Evolutionary conservation across 2,329 filamentous ascomycete genomes (phyloP).

Genomic region (Mycogone perniciosa): DNA sequence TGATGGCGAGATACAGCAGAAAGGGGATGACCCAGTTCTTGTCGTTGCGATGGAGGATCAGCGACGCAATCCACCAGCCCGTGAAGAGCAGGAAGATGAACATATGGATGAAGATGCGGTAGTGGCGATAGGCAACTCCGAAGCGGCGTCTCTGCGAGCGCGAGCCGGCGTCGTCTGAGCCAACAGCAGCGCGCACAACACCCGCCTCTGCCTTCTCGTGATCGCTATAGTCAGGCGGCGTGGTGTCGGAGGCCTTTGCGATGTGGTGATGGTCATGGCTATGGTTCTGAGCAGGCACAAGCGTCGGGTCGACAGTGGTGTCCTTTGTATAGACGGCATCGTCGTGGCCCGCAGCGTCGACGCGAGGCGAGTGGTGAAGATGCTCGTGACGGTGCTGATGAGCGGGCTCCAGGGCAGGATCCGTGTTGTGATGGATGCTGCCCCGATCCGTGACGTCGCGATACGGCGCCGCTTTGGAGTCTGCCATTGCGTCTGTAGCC

Average conservation of each 20-base stretch:
- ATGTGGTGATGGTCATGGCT: slow-evolving; percentile 30
- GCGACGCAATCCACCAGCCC: slow-evolving; percentile 69
- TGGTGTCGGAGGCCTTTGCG: slow-evolving; percentile 19
- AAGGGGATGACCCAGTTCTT: slow-evolving; percentile 81
- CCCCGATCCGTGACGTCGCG: slow-evolving; percentile 2
- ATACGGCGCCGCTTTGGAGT: slow-evolving; percentile 5
- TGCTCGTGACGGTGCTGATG: slow-evolving; percentile 41
- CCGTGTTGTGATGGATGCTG: slow-evolving; percentile 22
- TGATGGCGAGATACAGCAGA: slow-evolving; percentile 69
- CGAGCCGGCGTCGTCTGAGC: slow-evolving; percentile 18
- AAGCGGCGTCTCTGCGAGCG: slow-evolving; percentile 16
- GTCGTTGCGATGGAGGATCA: slow-evolving; percentile 65
- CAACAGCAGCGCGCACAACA: slow-evolving; percentile 25
- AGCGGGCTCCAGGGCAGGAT: slow-evolving; percentile 30
- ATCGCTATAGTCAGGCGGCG: slow-evolving; percentile 34
- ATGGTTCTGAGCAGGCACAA: slow-evolving; percentile 28
- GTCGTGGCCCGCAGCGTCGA: slow-evolving; percentile 27
- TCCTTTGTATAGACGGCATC: slow-evolving; percentile 44
- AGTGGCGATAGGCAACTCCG: slow-evolving; percentile 37
- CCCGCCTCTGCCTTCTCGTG: slow-evolving; percentile 32
- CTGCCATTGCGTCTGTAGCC: slow-evolving; percentile 2
- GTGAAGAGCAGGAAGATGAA: slow-evolving; percentile 39
- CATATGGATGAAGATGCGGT: slow-evolving; percentile 41
- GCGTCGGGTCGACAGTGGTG: slow-evolving; percentile 29
- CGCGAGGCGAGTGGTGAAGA: slow-evolving; percentile 34